Conservation (phyloP, 192 early-diverging fungal species). For the Coemansia sp. region DNA sequence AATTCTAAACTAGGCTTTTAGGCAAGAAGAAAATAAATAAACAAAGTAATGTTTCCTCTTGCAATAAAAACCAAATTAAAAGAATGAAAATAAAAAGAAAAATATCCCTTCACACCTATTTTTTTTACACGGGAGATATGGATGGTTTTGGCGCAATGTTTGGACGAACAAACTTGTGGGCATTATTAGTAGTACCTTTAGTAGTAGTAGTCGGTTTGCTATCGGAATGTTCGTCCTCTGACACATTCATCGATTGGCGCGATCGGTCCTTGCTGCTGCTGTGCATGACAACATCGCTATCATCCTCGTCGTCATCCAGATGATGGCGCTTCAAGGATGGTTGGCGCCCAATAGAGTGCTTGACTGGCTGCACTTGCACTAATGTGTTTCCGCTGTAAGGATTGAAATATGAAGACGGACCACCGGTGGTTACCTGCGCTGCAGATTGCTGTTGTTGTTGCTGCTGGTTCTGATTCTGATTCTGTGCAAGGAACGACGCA, state of each 20-base stretch:
- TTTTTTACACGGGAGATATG: slow-evolving; percentile 21
- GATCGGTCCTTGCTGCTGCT: slow-evolving; percentile 19
- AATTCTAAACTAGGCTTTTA: not conserved
- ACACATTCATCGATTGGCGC: slow-evolving; percentile 17
- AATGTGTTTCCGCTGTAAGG: not conserved
- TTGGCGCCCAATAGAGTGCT: not conserved
- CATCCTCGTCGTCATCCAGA: slow-evolving; percentile 27
- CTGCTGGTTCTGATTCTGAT: slow-evolving; percentile 28
- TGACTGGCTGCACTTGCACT: not conserved
- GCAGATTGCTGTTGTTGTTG: slow-evolving; percentile 21
- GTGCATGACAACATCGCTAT: slow-evolving; percentile 19
- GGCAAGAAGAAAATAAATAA: not conserved
- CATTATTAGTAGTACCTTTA: slow-evolving; percentile 5
- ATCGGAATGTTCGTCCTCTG: slow-evolving; percentile 23
- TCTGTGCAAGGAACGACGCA: slow-evolving; percentile 39
- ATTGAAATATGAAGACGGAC: not conserved
- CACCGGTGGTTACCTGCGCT: not conserved
- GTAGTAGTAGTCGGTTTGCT: not conserved
- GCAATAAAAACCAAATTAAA: not conserved
- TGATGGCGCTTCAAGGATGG: slow-evolving; percentile 51
- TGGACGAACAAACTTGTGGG: slow-evolving; percentile 43
- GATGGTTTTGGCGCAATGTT: slow-evolving; percentile 27
- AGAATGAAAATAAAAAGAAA: slow-evolving; percentile 1
- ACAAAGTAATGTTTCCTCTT: not conserved
- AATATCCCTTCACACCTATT: not conserved